Conservation (phyloP, 1,139 yeast species). For the Suhomyces bolitotheri region DNA sequence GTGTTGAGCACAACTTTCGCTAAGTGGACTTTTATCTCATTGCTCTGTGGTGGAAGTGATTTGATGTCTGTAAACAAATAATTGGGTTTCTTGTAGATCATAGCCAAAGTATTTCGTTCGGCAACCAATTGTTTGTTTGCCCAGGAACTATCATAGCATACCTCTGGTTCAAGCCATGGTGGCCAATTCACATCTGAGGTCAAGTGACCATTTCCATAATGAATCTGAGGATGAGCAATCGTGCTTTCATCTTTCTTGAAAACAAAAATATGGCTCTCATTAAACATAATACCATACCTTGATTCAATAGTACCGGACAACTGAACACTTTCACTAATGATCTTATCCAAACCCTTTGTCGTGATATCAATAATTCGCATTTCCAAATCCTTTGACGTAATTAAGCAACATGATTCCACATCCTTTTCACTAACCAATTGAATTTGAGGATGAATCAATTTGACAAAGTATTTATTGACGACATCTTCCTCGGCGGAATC, state of each 20-base stretch:
- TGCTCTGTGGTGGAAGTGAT: constrained; percentile 22
- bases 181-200: constrained; percentile 57
- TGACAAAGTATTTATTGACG: constrained; percentile 40
- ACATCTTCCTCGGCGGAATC: constrained; percentile 32
- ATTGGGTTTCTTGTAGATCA: constrained; percentile 68
- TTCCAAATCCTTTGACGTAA: constrained; percentile 74
- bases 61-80: constrained; percentile 48
- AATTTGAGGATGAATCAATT: constrained; percentile 47
- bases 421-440: constrained; percentile 39
- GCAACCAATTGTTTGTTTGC: constrained; percentile 58
- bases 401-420: constrained; percentile 41
- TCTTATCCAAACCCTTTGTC: constrained; percentile 46
- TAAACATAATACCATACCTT: constrained; percentile 66
- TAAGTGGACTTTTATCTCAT: constrained; percentile 52
- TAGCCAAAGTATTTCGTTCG: constrained; percentile 61
- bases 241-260: constrained; percentile 44
- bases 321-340: constrained; percentile 38
- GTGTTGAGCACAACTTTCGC: constrained; percentile 71
- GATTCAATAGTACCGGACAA: constrained; percentile 60
- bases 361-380: constrained; percentile 61
- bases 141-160: constrained; percentile 67
- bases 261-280: constrained; percentile 72
- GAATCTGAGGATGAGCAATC: constrained; percentile 25
- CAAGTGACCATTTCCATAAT: constrained; percentile 26
- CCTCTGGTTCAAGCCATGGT: constrained; percentile 78